Conservation (phyloP, 208 protist species). For the Crithidia acanthocephali region DNA sequence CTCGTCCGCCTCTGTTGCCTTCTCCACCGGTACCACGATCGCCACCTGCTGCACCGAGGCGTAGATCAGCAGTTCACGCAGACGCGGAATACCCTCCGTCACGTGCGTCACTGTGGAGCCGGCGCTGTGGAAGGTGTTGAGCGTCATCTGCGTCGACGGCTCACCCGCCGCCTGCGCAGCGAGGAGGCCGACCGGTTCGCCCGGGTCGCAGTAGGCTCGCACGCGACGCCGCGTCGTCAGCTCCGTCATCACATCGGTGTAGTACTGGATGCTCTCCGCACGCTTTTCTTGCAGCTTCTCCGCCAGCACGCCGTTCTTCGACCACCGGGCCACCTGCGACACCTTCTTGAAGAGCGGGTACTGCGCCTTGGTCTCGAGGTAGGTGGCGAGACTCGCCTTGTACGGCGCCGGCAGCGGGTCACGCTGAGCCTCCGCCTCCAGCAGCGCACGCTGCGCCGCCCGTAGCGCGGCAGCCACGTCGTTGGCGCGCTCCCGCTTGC, state of each 20-base stretch:
- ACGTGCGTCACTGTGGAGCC: constrained; percentile 99
- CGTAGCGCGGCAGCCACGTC: constrained; percentile 42
- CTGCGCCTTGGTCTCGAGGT: constrained; percentile 62
- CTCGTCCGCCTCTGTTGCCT: constrained; percentile 63
- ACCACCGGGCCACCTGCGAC: constrained; percentile 81
- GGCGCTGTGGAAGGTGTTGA: constrained; percentile 99
- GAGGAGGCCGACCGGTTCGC: constrained; percentile 97
- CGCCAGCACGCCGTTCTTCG: constrained; percentile 37
- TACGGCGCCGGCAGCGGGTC: constrained; percentile 67
- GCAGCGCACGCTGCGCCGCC: constrained; percentile 36
- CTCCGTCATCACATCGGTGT: constrained; percentile 58
- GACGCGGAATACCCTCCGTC: constrained; percentile 99
- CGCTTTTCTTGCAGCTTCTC: constrained; percentile 75
- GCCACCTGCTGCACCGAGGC: constrained; percentile 90
- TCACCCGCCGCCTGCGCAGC: constrained; percentile 99
- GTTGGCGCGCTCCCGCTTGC: constrained; percentile 30
- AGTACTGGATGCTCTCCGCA: constrained; percentile 60
- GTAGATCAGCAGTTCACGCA: constrained; percentile 99
- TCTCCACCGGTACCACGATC: constrained; percentile 87
- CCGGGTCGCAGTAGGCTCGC: constrained; percentile 87
- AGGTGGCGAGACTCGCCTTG: constrained; percentile 44
- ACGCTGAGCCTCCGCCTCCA: constrained; percentile 39
- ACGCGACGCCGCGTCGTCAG: constrained; percentile 61
- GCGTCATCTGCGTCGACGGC: constrained; percentile 99
- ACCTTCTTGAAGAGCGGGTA: constrained; percentile 80